Conservation (phyloP, 1,284 basidiomycete species). For the Malassezia sympodialis region DNA sequence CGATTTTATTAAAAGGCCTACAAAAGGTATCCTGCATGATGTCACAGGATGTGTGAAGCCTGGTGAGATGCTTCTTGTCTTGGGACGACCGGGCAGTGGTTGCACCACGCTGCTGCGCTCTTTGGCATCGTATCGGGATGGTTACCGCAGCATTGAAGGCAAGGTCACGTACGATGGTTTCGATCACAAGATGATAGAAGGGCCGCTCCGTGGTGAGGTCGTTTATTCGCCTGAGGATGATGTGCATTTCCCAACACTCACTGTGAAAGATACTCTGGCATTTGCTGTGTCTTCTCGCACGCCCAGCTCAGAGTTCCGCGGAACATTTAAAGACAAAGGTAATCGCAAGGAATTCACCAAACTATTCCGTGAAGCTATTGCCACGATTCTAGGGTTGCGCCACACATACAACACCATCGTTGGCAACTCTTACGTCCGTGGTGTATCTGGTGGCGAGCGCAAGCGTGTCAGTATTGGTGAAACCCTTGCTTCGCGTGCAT, state of each 20-base stretch:
- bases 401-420: constrained; percentile 48
- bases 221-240: constrained; percentile 33
- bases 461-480: constrained; percentile 39
- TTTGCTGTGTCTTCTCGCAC: constrained; percentile 37
- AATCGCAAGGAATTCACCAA: constrained; percentile 20
- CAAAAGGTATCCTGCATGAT: constrained; percentile 31
- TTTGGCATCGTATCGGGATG: constrained; percentile 37
- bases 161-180: constrained; percentile 29
- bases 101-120: constrained; percentile 39
- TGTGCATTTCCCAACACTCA: constrained; percentile 31
- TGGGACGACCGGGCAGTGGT: constrained; percentile 38
- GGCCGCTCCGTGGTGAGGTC: constrained; percentile 27
- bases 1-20: constrained; percentile 21
- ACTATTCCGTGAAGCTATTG: constrained; percentile 29
- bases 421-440: constrained; percentile 32
- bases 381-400: constrained; percentile 31
- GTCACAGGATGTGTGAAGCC: constrained; percentile 36
- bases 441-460: constrained; percentile 51
- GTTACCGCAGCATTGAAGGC: constrained; percentile 31
- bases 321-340: constrained; percentile 14
- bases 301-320: constrained; percentile 24
- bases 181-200: constrained; percentile 30
- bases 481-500: constrained; percentile 48
- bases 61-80: constrained; percentile 42
- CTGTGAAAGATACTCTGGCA: constrained; percentile 28